Evolutionary conservation across 2,329 filamentous ascomycete genomes (phyloP).

Genomic region (Aspergillus fructus): DNA sequence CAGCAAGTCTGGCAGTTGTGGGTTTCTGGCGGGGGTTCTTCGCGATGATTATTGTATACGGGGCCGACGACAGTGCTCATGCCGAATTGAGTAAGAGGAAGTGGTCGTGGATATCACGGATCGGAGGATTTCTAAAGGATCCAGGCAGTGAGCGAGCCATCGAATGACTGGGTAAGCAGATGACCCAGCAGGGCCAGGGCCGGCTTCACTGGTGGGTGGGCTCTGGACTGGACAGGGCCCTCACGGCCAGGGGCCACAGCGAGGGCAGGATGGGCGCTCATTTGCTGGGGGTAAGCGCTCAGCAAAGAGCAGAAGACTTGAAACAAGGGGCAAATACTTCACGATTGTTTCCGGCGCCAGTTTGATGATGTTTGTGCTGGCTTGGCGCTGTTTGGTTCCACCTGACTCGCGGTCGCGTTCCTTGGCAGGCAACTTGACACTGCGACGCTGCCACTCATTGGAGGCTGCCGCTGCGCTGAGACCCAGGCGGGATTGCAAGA

Average conservation of each 20-base stretch:
- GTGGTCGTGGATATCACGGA: background rate
- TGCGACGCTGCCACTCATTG: no score
- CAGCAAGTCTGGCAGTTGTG: background rate
- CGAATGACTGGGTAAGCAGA: slow-evolving; percentile 1
- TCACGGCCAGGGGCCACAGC: background rate
- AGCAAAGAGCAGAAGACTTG: slow-evolving; percentile 27
- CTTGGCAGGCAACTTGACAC: background rate
- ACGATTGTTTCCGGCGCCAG: slow-evolving; percentile 33
- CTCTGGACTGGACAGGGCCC: background rate
- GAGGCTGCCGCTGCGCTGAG: background rate
- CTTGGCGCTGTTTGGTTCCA: slow-evolving; percentile 21
- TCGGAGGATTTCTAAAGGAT: slow-evolving; percentile 6
- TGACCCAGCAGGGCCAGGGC: background rate
- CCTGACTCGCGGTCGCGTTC: slow-evolving; percentile 1
- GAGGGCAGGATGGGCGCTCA: slow-evolving; percentile 13
- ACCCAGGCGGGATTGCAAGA: background rate
- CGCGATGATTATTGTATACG: background rate
- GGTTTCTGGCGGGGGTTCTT: background rate
- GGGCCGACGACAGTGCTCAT: background rate
- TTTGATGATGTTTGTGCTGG: slow-evolving; percentile 31
- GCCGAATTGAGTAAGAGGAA: slow-evolving; percentile 1
- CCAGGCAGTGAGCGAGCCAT: background rate
- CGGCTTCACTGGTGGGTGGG: background rate
- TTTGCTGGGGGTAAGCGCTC: slow-evolving; percentile 34
- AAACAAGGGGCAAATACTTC: slow-evolving; percentile 38